phyloP scores from a whole-genome alignment of 768 basidiomycete species.

The Pisolithus albus region DNA sequence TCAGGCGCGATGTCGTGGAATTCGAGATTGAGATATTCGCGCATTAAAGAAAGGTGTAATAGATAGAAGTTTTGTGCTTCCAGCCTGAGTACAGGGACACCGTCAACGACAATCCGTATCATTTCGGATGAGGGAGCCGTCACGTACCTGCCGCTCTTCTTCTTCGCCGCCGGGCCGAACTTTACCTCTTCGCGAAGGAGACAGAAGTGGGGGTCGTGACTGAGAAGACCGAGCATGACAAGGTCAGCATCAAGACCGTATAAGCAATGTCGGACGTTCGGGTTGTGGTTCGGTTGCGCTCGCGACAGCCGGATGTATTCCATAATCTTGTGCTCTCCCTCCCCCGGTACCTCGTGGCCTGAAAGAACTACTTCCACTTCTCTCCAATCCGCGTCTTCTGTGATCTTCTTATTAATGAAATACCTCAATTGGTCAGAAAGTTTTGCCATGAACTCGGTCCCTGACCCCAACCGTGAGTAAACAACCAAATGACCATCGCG shows the following conservation, averaged over 20 bases:
- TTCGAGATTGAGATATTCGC: constrained; percentile 96
- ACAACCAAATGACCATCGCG: background rate
- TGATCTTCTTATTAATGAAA: constrained; percentile 97
- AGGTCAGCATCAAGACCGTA: constrained; percentile 98
- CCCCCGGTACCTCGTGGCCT: constrained; percentile 97
- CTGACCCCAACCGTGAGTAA: constrained; percentile 30
- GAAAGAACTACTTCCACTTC: constrained; percentile 88
- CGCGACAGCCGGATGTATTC: constrained; percentile 94
- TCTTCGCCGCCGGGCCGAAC: constrained; percentile 77
- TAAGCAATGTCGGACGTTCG: constrained; percentile 94
- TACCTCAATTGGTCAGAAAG: constrained; percentile 91
- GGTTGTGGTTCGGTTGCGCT: constrained; percentile 93
- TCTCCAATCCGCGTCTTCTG: constrained; percentile 94
- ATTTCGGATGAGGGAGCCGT: background rate
- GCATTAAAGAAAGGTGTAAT: constrained; percentile 87
- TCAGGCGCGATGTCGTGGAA: constrained; percentile 65
- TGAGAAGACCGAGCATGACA: constrained; percentile 95
- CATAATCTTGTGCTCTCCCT: constrained; percentile 99
- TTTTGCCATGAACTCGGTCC: constrained; percentile 91
- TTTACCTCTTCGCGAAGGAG: constrained; percentile 96
- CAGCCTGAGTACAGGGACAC: constrained; percentile 28
- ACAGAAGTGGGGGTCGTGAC: constrained; percentile 99
- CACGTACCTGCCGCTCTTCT: constrained; percentile 55
- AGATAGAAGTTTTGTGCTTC: constrained; percentile 91
- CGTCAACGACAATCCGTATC: constrained; percentile 4